Conservation (phyloP, 2,329 filamentous ascomycete species). For the Colletotrichum tamarilloi region DNA sequence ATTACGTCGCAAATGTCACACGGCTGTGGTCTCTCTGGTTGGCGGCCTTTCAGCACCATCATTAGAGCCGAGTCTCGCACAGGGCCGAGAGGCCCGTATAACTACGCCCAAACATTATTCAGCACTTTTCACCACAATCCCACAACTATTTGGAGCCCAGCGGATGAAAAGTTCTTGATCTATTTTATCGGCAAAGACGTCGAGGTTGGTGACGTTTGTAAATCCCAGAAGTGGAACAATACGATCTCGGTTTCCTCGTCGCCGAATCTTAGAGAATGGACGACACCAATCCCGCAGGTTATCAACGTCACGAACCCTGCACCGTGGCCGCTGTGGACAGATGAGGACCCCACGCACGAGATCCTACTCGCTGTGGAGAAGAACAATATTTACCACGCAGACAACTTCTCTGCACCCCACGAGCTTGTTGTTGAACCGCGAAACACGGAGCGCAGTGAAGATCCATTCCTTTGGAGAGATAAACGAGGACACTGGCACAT, state of each 20-base stretch:
- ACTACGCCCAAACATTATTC: slow-evolving; percentile 51
- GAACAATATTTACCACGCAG: slow-evolving; percentile 47
- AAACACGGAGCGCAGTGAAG: slow-evolving; percentile 39
- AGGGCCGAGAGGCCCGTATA: slow-evolving; percentile 57
- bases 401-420: slow-evolving; percentile 43
- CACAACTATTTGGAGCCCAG: slow-evolving; percentile 54
- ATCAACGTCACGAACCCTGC: slow-evolving; percentile 54
- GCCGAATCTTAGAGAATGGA: slow-evolving; percentile 10
- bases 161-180: slow-evolving; percentile 55
- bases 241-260: slow-evolving; percentile 42
- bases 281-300: slow-evolving; percentile 19
- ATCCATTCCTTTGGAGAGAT: slow-evolving; percentile 48
- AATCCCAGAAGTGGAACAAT: slow-evolving; percentile 33
- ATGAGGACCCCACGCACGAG: slow-evolving; percentile 40
- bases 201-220: slow-evolving; percentile 22
- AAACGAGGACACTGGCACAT: slow-evolving; percentile 47
- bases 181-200: slow-evolving; percentile 55
- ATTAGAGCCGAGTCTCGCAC: slow-evolving; percentile 56
- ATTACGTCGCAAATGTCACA: slow-evolving; percentile 56
- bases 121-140: slow-evolving; percentile 59
- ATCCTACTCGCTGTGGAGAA: slow-evolving; percentile 49
- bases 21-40: slow-evolving; percentile 58
- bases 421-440: slow-evolving; percentile 40
- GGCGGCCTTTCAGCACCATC: slow-evolving; percentile 57
- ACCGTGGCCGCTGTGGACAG: slow-evolving; percentile 49